Conservation (phyloP, 805 yeast genomes). For the Candida vartiovaarae region DNA sequence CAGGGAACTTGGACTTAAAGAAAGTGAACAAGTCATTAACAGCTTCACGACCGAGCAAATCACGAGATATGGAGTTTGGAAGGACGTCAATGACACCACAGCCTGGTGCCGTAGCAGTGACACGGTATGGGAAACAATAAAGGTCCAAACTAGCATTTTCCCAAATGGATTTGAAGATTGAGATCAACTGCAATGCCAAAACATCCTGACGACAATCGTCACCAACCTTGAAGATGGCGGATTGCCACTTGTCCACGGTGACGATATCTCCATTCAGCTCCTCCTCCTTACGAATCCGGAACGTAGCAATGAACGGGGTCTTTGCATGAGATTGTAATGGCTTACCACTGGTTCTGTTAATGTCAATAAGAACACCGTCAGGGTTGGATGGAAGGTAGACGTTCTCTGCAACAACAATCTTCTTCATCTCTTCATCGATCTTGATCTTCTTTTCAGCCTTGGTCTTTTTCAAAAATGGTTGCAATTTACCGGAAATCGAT, state of each 20-base stretch:
- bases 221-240: slow-evolving; percentile 98
- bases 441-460: slow-evolving; percentile 95
- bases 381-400: slow-evolving; percentile 96
- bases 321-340: slow-evolving; percentile 98
- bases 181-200: slow-evolving; percentile 83
- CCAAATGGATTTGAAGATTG: slow-evolving; percentile 91
- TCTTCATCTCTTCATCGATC: slow-evolving; percentile 92
- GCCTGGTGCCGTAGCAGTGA: slow-evolving; percentile 98
- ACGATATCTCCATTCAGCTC: slow-evolving; percentile 32
- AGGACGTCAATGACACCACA: slow-evolving; percentile 98
- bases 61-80: slow-evolving; percentile 92
- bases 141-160: slow-evolving; percentile 80
- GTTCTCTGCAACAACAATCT: slow-evolving; percentile 64
- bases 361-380: slow-evolving; percentile 88
- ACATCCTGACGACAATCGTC: slow-evolving; percentile 99
- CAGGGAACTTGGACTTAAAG: slow-evolving; percentile 86
- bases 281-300: slow-evolving; percentile 64
- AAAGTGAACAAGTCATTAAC: slow-evolving; percentile 95
- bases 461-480: slow-evolving; percentile 88
- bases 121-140: slow-evolving; percentile 88
- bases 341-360: slow-evolving; percentile 84
- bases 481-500: slow-evolving; percentile 86
- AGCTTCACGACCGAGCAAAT: slow-evolving; percentile 98
- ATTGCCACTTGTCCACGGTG: slow-evolving; percentile 69
- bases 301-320: slow-evolving; percentile 97